These are phyloP conservation scores for Carex pumila DNA, from an alignment of 176 grass and related monocot species.

Conservation along the genomic window DNA sequence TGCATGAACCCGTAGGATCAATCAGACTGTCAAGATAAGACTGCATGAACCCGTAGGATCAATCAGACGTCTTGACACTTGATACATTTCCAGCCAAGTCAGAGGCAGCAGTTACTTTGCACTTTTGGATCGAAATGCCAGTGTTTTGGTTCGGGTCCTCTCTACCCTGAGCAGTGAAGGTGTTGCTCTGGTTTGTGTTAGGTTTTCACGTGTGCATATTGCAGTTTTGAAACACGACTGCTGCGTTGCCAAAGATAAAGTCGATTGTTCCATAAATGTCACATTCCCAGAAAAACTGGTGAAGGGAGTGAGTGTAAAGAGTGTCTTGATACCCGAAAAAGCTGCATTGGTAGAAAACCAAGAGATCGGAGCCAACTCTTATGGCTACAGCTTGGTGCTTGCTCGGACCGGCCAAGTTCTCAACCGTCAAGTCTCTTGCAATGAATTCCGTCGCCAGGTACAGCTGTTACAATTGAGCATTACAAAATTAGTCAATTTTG, in stretches of 20 bases:
- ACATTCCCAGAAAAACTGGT: conserved; percentile 79
- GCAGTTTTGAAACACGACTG: conserved; percentile 57
- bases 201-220: conserved; percentile 67
- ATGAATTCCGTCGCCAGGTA: conserved; percentile 54
- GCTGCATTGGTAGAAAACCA: conserved; percentile 62
- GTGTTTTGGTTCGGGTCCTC: conserved; percentile 91
- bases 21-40: conserved; percentile 44
- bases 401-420: conserved; percentile 58
- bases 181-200: conserved; percentile 44
- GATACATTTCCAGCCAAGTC: conserved; percentile 39
- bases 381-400: conserved; percentile 83
- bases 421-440: conserved; percentile 59
- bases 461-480: conserved; percentile 30
- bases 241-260: conserved; percentile 75
- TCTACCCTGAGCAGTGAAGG: conserved; percentile 64
- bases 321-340: conserved; percentile 87
- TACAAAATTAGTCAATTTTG: not conserved
- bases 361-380: conserved; percentile 46
- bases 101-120: conserved; percentile 51
- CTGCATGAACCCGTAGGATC: conserved; percentile 61
- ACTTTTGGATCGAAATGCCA: conserved; percentile 60
- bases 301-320: conserved; percentile 79
- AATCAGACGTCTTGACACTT: conserved; percentile 33
- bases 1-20: conserved; percentile 35
- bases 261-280: conserved; percentile 82